Percentiles rank a stretch among this genome's conserved stretches.
Conservation (phyloP, 164 flowering plant species). For the Houttuynia cordata region DNA sequence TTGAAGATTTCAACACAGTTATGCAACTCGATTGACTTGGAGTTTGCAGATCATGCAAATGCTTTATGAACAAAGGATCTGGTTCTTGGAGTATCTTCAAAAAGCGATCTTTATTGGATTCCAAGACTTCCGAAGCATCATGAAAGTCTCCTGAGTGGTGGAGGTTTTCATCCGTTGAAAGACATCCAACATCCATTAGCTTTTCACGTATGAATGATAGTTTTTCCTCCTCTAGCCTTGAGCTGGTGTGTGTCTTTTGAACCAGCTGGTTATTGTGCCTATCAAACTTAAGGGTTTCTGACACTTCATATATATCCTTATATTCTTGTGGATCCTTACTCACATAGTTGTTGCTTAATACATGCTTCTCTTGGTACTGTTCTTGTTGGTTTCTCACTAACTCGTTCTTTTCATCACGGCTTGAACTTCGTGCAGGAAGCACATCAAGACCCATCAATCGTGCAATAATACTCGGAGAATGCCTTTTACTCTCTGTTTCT, state of each 20-base stretch:
- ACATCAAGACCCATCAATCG: conserved; percentile 88
- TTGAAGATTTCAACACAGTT: conserved; percentile 21
- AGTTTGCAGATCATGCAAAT: conserved; percentile 39
- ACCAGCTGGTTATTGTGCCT: conserved; percentile 6
- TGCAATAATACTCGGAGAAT: conserved; percentile 67
- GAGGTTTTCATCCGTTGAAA: conserved; percentile 47
- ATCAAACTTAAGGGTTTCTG: conserved; percentile 23
- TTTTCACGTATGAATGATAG: conserved; percentile 44
- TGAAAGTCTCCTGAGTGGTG: conserved; percentile 50
- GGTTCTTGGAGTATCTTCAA: conserved; percentile 64
- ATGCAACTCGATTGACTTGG: conserved; percentile 23
- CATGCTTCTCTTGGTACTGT: conserved; percentile 12
- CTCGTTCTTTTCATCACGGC: conserved; percentile 21
- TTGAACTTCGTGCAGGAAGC: conserved; percentile 44
- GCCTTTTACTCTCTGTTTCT: conserved; percentile 41
- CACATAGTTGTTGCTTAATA: conserved; percentile 21
- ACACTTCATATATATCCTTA: conserved; percentile 87
- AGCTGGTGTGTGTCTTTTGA: conserved; percentile 10
- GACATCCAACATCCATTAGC: conserved; percentile 44
- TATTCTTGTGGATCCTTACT: conserved; percentile 41
- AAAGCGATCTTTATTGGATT: conserved; percentile 55
- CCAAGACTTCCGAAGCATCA: conserved; percentile 51
- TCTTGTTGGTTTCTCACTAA: conserved; percentile 9
- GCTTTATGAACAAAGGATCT: conserved; percentile 61
- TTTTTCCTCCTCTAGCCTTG: conserved; percentile 28